Evolutionary conservation across 257 asterid genomes (phyloP), one percentile per base, ranked within the genome.

Genomic region (Lycium barbarum): DNA sequence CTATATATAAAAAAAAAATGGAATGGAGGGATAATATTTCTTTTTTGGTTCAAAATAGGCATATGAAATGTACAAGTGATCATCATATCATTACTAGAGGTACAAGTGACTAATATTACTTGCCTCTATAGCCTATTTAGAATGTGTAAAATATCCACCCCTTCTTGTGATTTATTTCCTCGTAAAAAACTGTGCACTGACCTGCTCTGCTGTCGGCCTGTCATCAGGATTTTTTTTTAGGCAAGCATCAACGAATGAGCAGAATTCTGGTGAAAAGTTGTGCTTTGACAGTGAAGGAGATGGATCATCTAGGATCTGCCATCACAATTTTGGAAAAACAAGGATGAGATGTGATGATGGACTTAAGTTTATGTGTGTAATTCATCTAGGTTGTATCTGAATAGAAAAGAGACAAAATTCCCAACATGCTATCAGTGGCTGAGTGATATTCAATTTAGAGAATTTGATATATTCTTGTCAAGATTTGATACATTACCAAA

Each of bases 141-240:
- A 53, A 76, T 51, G 63, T 7, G 82, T 14, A 22, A 13, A 76
- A 65, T 26, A 71, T 20, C 51, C 47, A 33, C 53, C 72, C 33
- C 17, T 5, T 72, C 38, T 74, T 49, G 81, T 12, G 61, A 20
- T 12, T 51, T 20, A 47, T 51, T 74, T 49, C 13, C 61, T 74
- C 7, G 63, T 3, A 51, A 76, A 13, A 53, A 26, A 74, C 33
- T 53, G 57, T 70, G 18, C 78, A 83, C 93, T 89, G 87, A 97
- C 99, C 97, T 95, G 95, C 86, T 97, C 98, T 38, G 99, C 98
- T 38, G 98, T 95, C 61, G 94, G 99, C 88, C 99, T 90, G 45
- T 94, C 89, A 78, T 85, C 91, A 17, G 98, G 97, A 88, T 91
- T 92, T 89, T 95, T 97, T 87, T 88, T 92, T 73, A 95, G 98